Base-by-base conservation (phyloP, 2,329 filamentous ascomycete species). In the Endothia cerciana region DNA sequence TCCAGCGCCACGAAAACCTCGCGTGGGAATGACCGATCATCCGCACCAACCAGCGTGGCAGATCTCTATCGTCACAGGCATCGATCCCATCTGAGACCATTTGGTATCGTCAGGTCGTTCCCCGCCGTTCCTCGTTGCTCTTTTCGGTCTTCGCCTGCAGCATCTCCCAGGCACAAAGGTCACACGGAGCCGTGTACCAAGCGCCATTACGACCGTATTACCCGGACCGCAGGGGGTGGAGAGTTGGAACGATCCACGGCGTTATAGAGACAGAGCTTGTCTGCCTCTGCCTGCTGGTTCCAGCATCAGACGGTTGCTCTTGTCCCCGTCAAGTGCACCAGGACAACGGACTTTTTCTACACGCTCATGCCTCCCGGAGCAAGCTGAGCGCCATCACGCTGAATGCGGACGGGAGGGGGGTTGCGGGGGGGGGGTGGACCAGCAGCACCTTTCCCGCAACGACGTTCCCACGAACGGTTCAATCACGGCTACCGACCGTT, bases 81-180 rank as follows among this genome's bases (percentile, higher is more conserved):
- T 33, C 30, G 4, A 22, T 7, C 51, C 28, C 28, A 2, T 13
- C 51, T 11, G 15, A 19, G 17, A 13, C 30, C 15, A 17, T 19
- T 28, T 25, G 19, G 28, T n/a, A 19, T 55, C 17, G 4, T 38
- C 25, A 60, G 36, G 19, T 28, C 40, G 38, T 36, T 45, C n/a
- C n/a, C 33, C 28, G 22, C 8, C 28, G 47, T 61, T 45, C 36
- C n/a, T 41, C 30, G 28, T 60, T 67, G 40, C 62, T 43, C 36
- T n/a, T 43, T 43, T 7, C n/a, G n/a, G 6, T 43, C 22, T 38
- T 64, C 28, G 45, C 49, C 62, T 60, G 65, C 56, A 60, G 65
- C 65, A 64, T 61, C 51, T 62, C 62, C 58, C 41, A 43, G 36
- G n/a, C 59, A 40, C 51, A 51, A 59, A 53, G 59, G 62, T 60